phyloP scores from a whole-genome alignment of 2,329 filamentous ascomycete species.

The Colletotrichum sp. region DNA sequence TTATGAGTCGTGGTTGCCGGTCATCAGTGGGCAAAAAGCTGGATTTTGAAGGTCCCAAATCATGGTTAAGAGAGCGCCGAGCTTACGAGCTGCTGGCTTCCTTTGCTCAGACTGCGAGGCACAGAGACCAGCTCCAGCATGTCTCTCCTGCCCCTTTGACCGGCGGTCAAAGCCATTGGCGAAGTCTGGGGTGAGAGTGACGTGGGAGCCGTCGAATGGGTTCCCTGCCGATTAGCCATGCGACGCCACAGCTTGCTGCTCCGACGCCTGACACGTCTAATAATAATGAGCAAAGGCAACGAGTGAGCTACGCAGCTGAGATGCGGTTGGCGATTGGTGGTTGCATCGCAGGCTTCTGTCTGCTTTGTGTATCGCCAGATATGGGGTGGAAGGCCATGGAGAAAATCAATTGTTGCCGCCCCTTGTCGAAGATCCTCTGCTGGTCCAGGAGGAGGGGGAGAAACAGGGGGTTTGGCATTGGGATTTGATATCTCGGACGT shows the following conservation, averaged over 20 bases:
- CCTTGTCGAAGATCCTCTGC: slow-evolving; percentile 7
- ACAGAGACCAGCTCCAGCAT: not conserved
- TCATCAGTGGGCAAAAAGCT: not conserved
- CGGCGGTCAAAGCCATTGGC: not conserved
- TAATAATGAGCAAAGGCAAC: not conserved
- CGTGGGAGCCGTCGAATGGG: slow-evolving; percentile 7
- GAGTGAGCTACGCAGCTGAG: not conserved
- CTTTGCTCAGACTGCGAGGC: not conserved
- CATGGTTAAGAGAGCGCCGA: not conserved
- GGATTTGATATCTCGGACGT: not conserved
- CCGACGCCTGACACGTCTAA: not conserved
- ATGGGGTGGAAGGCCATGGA: not conserved
- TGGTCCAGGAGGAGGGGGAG: not conserved
- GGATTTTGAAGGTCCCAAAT: not conserved
- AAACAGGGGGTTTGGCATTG: not conserved
- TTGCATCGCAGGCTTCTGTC: slow-evolving; percentile 1
- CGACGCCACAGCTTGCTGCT: not conserved
- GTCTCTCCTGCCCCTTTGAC: not conserved
- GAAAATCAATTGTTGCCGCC: not conserved
- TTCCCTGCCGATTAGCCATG: not conserved
- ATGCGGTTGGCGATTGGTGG: not conserved
- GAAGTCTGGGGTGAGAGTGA: not conserved
- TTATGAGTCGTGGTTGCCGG: slow-evolving; percentile 7
- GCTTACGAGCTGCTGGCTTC: not conserved
- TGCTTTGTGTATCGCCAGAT: not conserved